Evolutionary conservation across 345 rosid species (phyloP).

Genomic region (Camelina hispida): DNA sequence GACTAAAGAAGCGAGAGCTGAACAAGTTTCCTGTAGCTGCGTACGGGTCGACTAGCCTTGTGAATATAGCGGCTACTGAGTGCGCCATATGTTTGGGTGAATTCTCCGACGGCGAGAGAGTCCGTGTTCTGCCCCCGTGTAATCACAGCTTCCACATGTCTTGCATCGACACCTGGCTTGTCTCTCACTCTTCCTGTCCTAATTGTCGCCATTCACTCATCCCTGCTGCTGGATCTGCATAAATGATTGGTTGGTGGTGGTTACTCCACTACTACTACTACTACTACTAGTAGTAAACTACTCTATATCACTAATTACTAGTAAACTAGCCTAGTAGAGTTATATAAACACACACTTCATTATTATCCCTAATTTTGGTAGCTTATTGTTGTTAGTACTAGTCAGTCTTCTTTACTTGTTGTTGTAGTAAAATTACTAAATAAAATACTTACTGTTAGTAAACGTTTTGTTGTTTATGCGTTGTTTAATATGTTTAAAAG

Average conservation of each 20-base stretch:
- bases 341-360: too few relatives aligned
- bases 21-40: slow-evolving; percentile 63
- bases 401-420: not conserved
- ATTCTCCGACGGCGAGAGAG: slow-evolving; percentile 55
- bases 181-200: slow-evolving; percentile 68
- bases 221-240: too few relatives aligned
- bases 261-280: too few relatives aligned
- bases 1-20: slow-evolving; percentile 62
- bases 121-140: slow-evolving; percentile 65
- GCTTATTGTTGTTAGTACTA: not conserved
- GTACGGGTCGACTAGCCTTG: slow-evolving; percentile 43
- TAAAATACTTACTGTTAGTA: not conserved
- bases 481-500: too few relatives aligned
- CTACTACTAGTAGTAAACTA: too few relatives aligned
- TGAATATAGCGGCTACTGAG: slow-evolving; percentile 49
- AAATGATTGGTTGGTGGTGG: too few relatives aligned
- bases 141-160: slow-evolving; percentile 61
- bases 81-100: slow-evolving; percentile 70
- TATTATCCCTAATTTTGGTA: not conserved
- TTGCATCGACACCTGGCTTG: slow-evolving; percentile 68
- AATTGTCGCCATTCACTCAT: slow-evolving; percentile 54
- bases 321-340: too few relatives aligned
- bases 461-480: not conserved
- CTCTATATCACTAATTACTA: too few relatives aligned
- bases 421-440: not conserved